Conservation (phyloP, 257 asterid genomes). For the Penstemon davidsonii region DNA sequence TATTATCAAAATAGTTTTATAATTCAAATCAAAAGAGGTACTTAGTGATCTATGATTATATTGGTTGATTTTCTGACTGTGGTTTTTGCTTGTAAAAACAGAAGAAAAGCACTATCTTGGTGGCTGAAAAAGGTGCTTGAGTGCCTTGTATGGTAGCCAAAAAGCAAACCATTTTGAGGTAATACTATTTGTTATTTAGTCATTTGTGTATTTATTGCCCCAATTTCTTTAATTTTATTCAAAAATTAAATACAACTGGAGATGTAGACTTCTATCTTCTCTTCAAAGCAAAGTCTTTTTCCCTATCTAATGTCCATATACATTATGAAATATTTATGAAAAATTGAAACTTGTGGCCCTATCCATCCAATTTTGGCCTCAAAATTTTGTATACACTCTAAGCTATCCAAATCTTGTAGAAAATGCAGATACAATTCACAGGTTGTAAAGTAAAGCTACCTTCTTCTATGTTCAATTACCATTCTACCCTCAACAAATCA, state of each 20-base stretch:
- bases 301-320: slow-evolving; percentile 38
- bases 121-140: slow-evolving; percentile 45
- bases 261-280: slow-evolving; percentile 57
- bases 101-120: slow-evolving; percentile 43
- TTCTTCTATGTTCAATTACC: slow-evolving; percentile 27
- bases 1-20: slow-evolving; percentile 6
- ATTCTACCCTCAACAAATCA: slow-evolving; percentile 30
- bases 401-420: slow-evolving; percentile 20
- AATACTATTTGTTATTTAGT: slow-evolving; percentile 28
- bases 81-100: slow-evolving; percentile 56
- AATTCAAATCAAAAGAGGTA: slow-evolving; percentile 23
- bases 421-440: slow-evolving; percentile 30
- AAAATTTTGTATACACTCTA: slow-evolving; percentile 23
- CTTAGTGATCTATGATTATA: slow-evolving; percentile 32
- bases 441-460: slow-evolving; percentile 53
- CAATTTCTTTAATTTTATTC: slow-evolving; percentile 31
- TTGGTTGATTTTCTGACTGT: slow-evolving; percentile 34
- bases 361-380: slow-evolving; percentile 32
- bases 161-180: slow-evolving; percentile 53
- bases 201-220: slow-evolving; percentile 39
- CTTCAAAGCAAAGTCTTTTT: slow-evolving; percentile 76
- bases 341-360: slow-evolving; percentile 41
- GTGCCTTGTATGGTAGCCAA: slow-evolving; percentile 71
- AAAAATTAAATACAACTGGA: slow-evolving; percentile 43
- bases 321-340: slow-evolving; percentile 30